phyloP scores from a whole-genome alignment of 345 rosid species.

The Citrus australasica region DNA sequence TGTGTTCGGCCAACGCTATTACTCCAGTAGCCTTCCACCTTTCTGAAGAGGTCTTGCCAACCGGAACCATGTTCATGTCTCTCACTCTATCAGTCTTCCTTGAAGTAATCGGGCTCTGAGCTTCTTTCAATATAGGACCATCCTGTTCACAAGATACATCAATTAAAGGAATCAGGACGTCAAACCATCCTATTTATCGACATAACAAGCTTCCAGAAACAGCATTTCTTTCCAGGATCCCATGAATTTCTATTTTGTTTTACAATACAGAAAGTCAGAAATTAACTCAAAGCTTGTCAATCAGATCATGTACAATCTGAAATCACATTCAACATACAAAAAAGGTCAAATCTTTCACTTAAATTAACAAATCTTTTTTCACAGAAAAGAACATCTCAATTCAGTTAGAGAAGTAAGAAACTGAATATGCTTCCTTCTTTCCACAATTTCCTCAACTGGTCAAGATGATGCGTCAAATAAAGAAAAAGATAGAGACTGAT shows the following conservation, averaged over 20 bases:
- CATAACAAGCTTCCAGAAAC: background rate
- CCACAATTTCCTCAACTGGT: background rate
- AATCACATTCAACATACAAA: background rate
- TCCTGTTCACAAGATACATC: slow-evolving; percentile 36
- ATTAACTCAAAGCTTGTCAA: background rate
- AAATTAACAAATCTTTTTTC: background rate
- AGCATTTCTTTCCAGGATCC: background rate
- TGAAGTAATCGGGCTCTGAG: slow-evolving; percentile 43
- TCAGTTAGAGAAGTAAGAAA: background rate
- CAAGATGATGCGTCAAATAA: background rate
- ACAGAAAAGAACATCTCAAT: background rate
- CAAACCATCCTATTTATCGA: background rate
- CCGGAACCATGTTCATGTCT: slow-evolving; percentile 22
- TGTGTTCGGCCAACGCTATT: slow-evolving; percentile 58
- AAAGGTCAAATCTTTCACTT: background rate
- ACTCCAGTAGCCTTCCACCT: slow-evolving; percentile 84
- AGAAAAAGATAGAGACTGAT: background rate
- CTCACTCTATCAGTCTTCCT: slow-evolving; percentile 29
- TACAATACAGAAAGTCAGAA: background rate
- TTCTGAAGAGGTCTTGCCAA: slow-evolving; percentile 48
- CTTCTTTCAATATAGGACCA: slow-evolving; percentile 71
- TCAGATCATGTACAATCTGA: background rate
- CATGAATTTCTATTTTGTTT: background rate
- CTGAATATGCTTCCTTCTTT: background rate
- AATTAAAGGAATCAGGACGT: background rate